phyloP scores from a whole-genome alignment of 2,329 filamentous ascomycete genomes.

The Plectosphaerella sp. region DNA sequence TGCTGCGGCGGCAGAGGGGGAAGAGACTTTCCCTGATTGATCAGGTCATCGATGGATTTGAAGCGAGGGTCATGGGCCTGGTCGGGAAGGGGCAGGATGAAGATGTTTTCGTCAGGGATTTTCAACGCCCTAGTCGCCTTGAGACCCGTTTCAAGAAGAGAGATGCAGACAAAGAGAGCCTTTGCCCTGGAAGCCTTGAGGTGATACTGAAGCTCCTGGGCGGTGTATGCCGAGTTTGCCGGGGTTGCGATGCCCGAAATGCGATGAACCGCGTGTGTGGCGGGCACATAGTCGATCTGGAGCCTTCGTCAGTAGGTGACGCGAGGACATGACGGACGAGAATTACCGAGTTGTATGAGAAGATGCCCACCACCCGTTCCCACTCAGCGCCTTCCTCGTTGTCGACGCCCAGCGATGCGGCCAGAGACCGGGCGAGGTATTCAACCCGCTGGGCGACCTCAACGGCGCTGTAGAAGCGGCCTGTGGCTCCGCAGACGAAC shows the following conservation, averaged over 20 bases:
- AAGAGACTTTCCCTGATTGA: conserved; percentile 24
- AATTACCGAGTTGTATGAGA: conserved; percentile 61
- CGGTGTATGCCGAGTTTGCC: conserved; percentile 66
- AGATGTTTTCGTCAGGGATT: conserved; percentile 57
- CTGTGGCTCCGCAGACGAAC: conserved; percentile 69
- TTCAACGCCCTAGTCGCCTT: conserved; percentile 59
- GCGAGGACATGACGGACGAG: neutral
- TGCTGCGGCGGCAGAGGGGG: conserved; percentile 39
- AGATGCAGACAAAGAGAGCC: conserved; percentile 66
- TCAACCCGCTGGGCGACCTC: conserved; percentile 65
- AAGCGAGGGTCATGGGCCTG: neutral
- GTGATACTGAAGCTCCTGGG: conserved; percentile 63
- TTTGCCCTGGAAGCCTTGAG: conserved; percentile 59
- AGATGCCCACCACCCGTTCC: conserved; percentile 72
- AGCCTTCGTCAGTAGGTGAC: conserved; percentile 44
- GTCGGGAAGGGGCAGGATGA: neutral
- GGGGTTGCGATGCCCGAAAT: conserved; percentile 64
- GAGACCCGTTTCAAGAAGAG: conserved; percentile 60
- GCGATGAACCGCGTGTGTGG: conserved; percentile 65
- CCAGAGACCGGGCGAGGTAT: conserved; percentile 46
- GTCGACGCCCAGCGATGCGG: conserved; percentile 59
- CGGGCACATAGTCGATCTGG: conserved; percentile 58
- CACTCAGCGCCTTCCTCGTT: conserved; percentile 67
- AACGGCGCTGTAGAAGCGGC: conserved; percentile 54
- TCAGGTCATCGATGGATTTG: neutral